Conservation (phyloP, 148 eudicot species). For the Chenopodium formosanum region DNA sequence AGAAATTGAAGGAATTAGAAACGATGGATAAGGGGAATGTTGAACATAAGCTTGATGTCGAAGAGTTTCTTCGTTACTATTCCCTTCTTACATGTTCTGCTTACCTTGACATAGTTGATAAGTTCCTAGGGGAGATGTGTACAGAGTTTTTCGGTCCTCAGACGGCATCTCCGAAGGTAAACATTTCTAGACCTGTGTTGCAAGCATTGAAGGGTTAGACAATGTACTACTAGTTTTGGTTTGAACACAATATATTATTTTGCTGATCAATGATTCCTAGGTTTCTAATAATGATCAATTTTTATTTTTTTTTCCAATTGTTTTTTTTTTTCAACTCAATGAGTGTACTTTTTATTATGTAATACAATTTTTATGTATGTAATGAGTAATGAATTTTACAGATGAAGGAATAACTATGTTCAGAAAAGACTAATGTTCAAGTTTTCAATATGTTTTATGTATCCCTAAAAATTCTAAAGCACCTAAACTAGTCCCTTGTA, state of each 20-base stretch:
- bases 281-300: constrained; percentile 13
- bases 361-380: neutral
- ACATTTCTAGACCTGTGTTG: constrained; percentile 2
- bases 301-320: neutral
- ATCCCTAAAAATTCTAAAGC: neutral
- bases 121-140: constrained; percentile 51
- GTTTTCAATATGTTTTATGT: neutral
- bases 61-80: constrained; percentile 61
- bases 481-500: neutral
- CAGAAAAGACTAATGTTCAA: neutral
- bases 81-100: constrained; percentile 54
- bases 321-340: neutral
- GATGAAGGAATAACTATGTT: neutral
- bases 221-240: neutral
- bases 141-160: constrained; percentile 35
- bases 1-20: constrained; percentile 59
- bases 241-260: neutral
- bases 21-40: constrained; percentile 37
- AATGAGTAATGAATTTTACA: constrained; percentile 8
- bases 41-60: constrained; percentile 52
- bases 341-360: neutral
- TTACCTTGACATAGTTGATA: constrained; percentile 60
- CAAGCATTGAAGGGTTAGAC: neutral
- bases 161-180: constrained; percentile 4
- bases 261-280: constrained; percentile 11